Evolutionary conservation across 306 rosid species (phyloP).

Genomic region (Cyamopsis tetragonoloba): DNA sequence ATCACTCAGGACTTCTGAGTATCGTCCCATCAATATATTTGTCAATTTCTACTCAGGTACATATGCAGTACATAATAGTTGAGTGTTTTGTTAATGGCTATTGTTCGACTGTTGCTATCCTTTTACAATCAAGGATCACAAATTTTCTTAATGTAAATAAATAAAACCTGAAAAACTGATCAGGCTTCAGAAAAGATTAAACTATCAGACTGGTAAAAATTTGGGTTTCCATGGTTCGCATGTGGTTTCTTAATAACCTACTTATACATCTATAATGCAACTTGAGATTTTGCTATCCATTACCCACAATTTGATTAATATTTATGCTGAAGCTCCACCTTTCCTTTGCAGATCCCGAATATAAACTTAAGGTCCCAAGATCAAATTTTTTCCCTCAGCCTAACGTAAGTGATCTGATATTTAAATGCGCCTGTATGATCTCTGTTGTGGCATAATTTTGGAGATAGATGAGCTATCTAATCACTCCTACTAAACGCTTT

Average conservation of each 20-base stretch:
- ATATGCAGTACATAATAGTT: background rate
- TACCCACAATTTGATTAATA: background rate
- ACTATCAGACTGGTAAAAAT: background rate
- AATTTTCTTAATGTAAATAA: constrained; percentile 1
- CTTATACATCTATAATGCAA: constrained; percentile 14
- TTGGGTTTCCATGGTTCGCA: background rate
- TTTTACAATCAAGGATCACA: background rate
- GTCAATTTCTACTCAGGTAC: constrained; percentile 87
- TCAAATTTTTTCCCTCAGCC: constrained; percentile 90
- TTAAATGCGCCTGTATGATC: background rate
- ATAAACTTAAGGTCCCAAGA: constrained; percentile 69
- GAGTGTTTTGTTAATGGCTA: background rate
- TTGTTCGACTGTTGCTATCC: background rate
- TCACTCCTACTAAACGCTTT: background rate
- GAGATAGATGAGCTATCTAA: background rate
- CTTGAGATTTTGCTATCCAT: constrained; percentile 1
- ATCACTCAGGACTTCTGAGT: constrained; percentile 63
- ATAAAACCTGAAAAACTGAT: background rate
- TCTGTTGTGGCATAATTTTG: background rate
- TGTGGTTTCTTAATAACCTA: background rate
- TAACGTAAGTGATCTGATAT: constrained; percentile 53
- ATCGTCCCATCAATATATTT: constrained; percentile 77
- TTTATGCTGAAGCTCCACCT: constrained; percentile 24
- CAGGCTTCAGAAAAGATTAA: background rate
- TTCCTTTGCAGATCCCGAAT: constrained; percentile 62